Conservation (phyloP, 495 filamentous ascomycete genomes). For the Oleoguttula mirabilis region DNA sequence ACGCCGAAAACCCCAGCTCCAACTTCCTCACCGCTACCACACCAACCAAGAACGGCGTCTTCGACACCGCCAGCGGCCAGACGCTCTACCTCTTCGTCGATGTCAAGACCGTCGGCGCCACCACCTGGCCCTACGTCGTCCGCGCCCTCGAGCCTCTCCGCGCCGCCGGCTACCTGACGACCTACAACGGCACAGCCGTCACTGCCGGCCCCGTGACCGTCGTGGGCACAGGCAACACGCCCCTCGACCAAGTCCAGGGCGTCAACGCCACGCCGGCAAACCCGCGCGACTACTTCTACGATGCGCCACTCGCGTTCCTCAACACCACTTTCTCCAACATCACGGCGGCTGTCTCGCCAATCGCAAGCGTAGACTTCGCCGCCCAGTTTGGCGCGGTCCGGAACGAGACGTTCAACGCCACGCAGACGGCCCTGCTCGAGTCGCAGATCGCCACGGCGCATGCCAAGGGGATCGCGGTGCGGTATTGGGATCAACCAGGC, state of each 20-base stretch:
- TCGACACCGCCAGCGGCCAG: slow-evolving; percentile 26
- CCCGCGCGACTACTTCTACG: slow-evolving; percentile 50
- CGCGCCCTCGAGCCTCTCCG: slow-evolving; percentile 26
- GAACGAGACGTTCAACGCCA: slow-evolving; percentile 22
- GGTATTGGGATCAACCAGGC: slow-evolving; percentile 32
- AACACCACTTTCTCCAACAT: slow-evolving; percentile 30
- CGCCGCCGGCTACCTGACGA: slow-evolving; percentile 25
- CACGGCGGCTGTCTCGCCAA: slow-evolving; percentile 21
- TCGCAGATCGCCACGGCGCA: slow-evolving; percentile 31
- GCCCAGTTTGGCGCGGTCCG: slow-evolving; percentile 30
- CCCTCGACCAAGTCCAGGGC: slow-evolving; percentile 35
- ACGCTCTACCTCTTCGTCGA: slow-evolving; percentile 35
- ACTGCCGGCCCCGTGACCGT: slow-evolving; percentile 25
- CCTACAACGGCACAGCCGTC: slow-evolving; percentile 23
- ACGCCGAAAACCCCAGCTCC: slow-evolving; percentile 26
- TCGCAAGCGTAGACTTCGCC: slow-evolving; percentile 23
- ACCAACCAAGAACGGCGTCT: slow-evolving; percentile 29
- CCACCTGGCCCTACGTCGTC: slow-evolving; percentile 27
- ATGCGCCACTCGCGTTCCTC: slow-evolving; percentile 43
- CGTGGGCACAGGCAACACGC: slow-evolving; percentile 32
- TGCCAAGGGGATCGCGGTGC: slow-evolving; percentile 26
- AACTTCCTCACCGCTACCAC: slow-evolving; percentile 21
- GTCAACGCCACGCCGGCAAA: slow-evolving; percentile 21
- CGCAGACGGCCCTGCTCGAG: slow-evolving; percentile 28
- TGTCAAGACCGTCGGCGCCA: slow-evolving; percentile 27